Conservation (phyloP, 2,329 filamentous ascomycete species). For the Aphanocladium album region DNA sequence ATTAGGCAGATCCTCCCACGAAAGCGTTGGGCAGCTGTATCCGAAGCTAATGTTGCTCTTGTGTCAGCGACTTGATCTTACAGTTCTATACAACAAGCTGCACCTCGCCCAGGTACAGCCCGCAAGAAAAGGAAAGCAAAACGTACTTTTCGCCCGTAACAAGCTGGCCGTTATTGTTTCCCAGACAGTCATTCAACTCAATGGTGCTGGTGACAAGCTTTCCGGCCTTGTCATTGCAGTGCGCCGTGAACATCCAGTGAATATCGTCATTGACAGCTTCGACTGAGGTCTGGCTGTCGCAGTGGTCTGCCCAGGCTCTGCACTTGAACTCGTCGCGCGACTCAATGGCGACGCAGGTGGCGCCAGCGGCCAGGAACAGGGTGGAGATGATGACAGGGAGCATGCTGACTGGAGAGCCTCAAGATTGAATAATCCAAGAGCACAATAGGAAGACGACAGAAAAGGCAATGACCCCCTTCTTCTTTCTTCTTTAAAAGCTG, state of each 20-base stretch:
- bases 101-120: too few relatives aligned
- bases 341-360: too few relatives aligned
- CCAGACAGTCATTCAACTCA: not conserved
- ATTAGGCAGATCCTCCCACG: not conserved
- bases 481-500: too few relatives aligned
- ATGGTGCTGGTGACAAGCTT: not conserved
- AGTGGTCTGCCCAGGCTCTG: not conserved
- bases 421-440: too few relatives aligned
- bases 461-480: too few relatives aligned
- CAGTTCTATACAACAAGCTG: not conserved
- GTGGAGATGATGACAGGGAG: too few relatives aligned
- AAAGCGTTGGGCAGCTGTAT: not conserved
- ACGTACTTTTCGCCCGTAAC: not conserved
- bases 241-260: not conserved
- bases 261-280: not conserved
- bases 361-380: too few relatives aligned
- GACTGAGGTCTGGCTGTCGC: not conserved
- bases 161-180: not conserved
- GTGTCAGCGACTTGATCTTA: not conserved
- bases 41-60: not conserved
- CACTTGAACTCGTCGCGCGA: too few relatives aligned
- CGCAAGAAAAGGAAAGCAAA: too few relatives aligned
- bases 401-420: too few relatives aligned
- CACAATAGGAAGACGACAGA: too few relatives aligned
- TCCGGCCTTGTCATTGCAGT: not conserved